phyloP scores from a whole-genome alignment of 108 stramenopile genomes.

The Nannochloropsis salina region DNA sequence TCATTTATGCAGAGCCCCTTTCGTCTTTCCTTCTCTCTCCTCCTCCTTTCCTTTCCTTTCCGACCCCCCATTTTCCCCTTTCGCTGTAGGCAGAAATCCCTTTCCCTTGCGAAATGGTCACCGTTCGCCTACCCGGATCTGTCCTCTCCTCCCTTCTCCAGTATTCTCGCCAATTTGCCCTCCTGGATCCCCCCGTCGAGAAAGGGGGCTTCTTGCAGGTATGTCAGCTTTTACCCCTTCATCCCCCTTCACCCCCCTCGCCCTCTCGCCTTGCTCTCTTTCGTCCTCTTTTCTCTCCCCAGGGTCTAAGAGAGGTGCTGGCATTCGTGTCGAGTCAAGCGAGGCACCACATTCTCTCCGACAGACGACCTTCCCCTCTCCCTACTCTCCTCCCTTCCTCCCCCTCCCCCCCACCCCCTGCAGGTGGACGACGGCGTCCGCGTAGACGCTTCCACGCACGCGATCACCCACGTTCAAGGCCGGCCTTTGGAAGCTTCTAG shows the following conservation, averaged over 20 bases:
- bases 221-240: not conserved
- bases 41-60: not conserved
- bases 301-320: too few species aligned
- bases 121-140: not conserved
- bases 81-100: not conserved
- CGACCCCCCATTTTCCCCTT: not conserved
- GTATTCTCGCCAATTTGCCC: not conserved
- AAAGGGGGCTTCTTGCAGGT: constrained; percentile 17
- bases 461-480: not conserved
- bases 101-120: not conserved
- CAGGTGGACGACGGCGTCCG: not conserved
- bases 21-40: not conserved
- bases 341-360: too few species aligned
- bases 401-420: not conserved
- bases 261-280: too few species aligned
- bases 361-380: not conserved
- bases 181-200: not conserved
- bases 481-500: not conserved
- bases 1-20: not conserved
- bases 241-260: too few species aligned
- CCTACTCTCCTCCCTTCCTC: not conserved
- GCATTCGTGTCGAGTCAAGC: too few species aligned
- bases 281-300: too few species aligned
- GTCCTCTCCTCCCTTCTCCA: not conserved
- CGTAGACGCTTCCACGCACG: not conserved